These are phyloP conservation scores for Eucalyptus rudis DNA, from an alignment of 345 rosid genomes.

Conservation along the genomic window DNA sequence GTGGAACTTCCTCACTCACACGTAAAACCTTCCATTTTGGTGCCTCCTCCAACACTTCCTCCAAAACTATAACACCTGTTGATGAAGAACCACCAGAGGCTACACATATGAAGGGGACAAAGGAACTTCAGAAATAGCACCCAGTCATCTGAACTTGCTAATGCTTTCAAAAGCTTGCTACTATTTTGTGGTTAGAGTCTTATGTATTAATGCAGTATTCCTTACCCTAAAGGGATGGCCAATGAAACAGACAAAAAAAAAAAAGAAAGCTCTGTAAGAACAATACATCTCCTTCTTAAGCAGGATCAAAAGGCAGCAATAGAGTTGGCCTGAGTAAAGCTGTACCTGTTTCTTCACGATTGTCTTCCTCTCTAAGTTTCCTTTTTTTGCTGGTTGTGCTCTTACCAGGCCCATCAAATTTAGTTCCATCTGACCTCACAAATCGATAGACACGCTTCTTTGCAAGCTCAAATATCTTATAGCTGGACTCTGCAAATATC, in stretches of 20 bases:
- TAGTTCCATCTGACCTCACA: conserved; percentile 32
- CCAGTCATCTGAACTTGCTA: neutral
- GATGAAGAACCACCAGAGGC: conserved; percentile 32
- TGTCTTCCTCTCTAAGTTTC: conserved; percentile 23
- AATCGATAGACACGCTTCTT: conserved; percentile 85
- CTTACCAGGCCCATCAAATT: conserved; percentile 24
- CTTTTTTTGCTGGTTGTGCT: conserved; percentile 42
- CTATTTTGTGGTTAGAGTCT: neutral
- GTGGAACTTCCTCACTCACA: conserved; percentile 85
- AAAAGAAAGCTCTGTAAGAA: neutral
- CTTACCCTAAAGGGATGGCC: neutral
- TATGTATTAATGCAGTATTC: neutral
- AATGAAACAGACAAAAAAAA: neutral
- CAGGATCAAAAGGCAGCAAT: neutral
- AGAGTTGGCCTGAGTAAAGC: neutral
- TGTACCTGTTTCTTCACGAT: conserved; percentile 27
- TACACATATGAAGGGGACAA: neutral
- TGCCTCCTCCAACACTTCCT: conserved; percentile 78
- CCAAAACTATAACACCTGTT: conserved; percentile 29
- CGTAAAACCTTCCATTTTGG: conserved; percentile 99
- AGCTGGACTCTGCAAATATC: conserved; percentile 98
- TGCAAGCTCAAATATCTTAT: conserved; percentile 92
- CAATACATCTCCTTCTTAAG: neutral
- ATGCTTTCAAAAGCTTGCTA: neutral
- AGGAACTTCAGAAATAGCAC: neutral